Evolutionary conservation across 2,329 filamentous ascomycete species (phyloP), one percentile per base, ranked within the genome.

Genomic region (Fusarium setosum): DNA sequence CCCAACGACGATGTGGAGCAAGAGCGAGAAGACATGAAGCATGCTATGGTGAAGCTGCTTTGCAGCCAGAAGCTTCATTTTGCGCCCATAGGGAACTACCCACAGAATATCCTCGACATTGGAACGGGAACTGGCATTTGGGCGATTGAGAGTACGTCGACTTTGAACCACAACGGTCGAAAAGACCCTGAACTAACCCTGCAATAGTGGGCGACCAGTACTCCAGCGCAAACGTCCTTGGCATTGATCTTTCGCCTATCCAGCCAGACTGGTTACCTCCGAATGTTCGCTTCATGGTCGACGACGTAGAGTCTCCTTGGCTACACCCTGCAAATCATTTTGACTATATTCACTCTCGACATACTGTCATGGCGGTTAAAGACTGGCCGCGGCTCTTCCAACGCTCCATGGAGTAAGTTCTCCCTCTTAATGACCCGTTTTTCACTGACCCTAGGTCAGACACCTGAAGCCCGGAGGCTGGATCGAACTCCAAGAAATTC

Each of bases 1-100:
- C 86, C 87, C 23, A 89, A 88, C 55, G 87, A 89, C 60, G 86
- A 88, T 47, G 75, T 81, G 6, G 86, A 89, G 74, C 85, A 88
- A 70, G 85, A 88, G 64, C 77, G 85, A 34, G 82, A 87, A 65
- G 84, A 88, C 50, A 81, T 88, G 79, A 86, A 85, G 68, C 85
- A 87, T 70, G 76, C 80, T 62, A 83, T 85, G 79, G 75, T 84
- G 38, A 82, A 81, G 71, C 68, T 84, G 56, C 75, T 85, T 15
- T 83, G 82, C 59, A 80, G 80, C 53, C 76, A 80, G 32, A 78
- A 79, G 57, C 74, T 87, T n/a, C 80, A 83, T 68, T 85, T 84
- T 69, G 83, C 85, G 4, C 84, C 85, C 3, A 79, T 87, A 47
- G 79, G 78, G 6, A 73, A 79, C 4, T 73, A 80, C 37, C 80